Conservation (phyloP, 73 alveolate genomes). For the Paramecium sonneborni region DNA sequence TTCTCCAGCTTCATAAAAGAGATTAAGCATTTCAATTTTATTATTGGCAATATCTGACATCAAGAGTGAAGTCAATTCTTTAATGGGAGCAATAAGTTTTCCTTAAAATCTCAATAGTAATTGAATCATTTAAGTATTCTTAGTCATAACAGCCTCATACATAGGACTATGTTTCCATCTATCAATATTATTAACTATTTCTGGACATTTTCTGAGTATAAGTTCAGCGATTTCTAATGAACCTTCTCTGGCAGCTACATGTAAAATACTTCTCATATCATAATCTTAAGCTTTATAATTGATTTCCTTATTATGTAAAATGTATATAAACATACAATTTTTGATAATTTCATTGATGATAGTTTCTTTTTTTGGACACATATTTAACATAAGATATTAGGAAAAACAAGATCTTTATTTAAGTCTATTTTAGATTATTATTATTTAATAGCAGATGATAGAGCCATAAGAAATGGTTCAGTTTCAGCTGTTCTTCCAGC, state of each 20-base stretch:
- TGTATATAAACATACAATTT: background rate
- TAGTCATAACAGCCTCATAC: conserved; percentile 61
- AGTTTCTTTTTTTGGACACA: conserved; percentile 16
- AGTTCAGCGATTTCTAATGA: conserved; percentile 52
- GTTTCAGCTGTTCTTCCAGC: background rate
- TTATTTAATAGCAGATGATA: conserved; percentile 52
- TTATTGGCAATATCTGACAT: conserved; percentile 10
- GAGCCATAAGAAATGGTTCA: conserved; percentile 54
- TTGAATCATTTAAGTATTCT: conserved; percentile 25
- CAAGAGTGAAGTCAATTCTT: conserved; percentile 42
- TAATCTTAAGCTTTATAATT: conserved; percentile 49
- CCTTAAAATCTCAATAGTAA: conserved; percentile 41
- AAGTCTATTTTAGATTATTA: conserved; percentile 1
- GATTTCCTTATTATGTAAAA: background rate
- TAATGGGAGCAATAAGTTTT: conserved; percentile 16
- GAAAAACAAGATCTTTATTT: conserved; percentile 47
- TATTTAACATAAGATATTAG: conserved; percentile 59
- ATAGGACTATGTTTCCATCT: conserved; percentile 60
- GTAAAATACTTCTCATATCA: conserved; percentile 63
- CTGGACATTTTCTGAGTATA: conserved; percentile 26
- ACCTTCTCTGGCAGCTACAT: conserved; percentile 68
- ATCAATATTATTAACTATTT: conserved; percentile 39
- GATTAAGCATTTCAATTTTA: conserved; percentile 21
- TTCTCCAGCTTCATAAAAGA: conserved; percentile 49
- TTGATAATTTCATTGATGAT: background rate